Base-by-base conservation (phyloP, 163 green algal genomes). In the Prototheca wickerhamii region DNA sequence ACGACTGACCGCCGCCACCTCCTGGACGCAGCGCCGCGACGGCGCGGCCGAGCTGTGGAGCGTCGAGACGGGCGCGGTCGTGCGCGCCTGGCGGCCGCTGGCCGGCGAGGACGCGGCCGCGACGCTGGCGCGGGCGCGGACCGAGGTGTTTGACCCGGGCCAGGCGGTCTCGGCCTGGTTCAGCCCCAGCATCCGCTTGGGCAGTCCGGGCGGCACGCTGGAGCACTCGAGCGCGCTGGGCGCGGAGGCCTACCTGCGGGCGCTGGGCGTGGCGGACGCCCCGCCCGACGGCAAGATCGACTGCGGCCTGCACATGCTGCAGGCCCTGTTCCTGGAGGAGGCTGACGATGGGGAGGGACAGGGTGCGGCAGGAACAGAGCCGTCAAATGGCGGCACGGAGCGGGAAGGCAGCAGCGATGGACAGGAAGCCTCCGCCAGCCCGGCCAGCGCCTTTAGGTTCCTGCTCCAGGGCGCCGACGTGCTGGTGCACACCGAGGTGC, bases 131-230 rank as follows among this genome's bases (percentile, higher is more conserved):
- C n/a, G n/a, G 46, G 46, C 46, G 63, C 64, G 86, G 58, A 60
- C 64, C 2, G 69, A 86, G 54, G 73, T 92, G 49, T 94, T 90
- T 64, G 67, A 85, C 68, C 70, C 82, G 4, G 64, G 79, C 7
- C 65, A 78, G n/a, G 76, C 53, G 18, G 72, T 91, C 7, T 76
- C 76, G 4, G 53, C 75, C 26, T 98, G 91, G 91, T 97, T 96
- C 68, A 72, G 58, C 8, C 53, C 72, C 6, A 79, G 90, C 72
- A 68, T 58, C 46, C 72, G 65, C 60, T 58, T 82, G 37, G 77
- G 80, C 34, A 79, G 64, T 59, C 63, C 97, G 53, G 68, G 66
- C 1, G 69, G 96, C 37, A 69, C 78, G 30, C 71, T 97, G 66
- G 84, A 94, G 52, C 63, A 75, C 18, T 78, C 82, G 0, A 61